Evolutionary conservation across 1,139 yeast species (phyloP).

Genomic region (Saccharomyces hybrid): DNA sequence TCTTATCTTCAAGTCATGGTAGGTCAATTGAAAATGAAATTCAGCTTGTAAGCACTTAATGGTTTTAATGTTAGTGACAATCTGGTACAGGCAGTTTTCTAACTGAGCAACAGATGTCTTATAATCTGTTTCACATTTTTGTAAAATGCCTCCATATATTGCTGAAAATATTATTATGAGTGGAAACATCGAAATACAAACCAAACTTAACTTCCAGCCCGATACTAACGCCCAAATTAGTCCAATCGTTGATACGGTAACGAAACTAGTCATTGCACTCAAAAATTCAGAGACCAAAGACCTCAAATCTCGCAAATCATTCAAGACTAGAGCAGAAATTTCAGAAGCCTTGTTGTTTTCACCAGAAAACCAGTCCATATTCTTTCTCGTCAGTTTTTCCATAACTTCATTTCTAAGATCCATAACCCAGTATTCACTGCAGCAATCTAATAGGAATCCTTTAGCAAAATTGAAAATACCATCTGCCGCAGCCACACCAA

Average conservation of each 20-base stretch:
- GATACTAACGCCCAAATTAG: constrained; percentile 63
- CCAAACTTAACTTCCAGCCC: constrained; percentile 87
- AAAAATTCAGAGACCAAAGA: constrained; percentile 54
- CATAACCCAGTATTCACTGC: constrained; percentile 65
- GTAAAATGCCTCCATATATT: constrained; percentile 46
- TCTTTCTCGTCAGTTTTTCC: constrained; percentile 44
- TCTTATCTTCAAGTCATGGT: constrained; percentile 29
- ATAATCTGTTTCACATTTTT: constrained; percentile 50
- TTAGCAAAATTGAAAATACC: constrained; percentile 52
- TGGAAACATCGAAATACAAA: constrained; percentile 71
- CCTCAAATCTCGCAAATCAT: constrained; percentile 74
- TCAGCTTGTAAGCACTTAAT: constrained; percentile 51
- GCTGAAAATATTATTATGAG: constrained; percentile 45
- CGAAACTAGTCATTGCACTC: constrained; percentile 45
- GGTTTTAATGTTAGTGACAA: constrained; percentile 53
- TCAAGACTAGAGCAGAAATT: constrained; percentile 60
- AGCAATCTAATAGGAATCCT: constrained; percentile 43
- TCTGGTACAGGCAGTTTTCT: constrained; percentile 52
- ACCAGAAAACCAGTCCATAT: constrained; percentile 46
- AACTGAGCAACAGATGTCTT: constrained; percentile 48
- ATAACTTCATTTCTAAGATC: constrained; percentile 47
- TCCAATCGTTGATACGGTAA: constrained; percentile 52
- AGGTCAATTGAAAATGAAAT: constrained; percentile 38
- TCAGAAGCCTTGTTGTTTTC: constrained; percentile 43
- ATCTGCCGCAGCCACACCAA: constrained; percentile 53